A percentile compares a stretch with the other conserved stretches of the same genome.
Conservation (phyloP, 495 filamentous ascomycete genomes). For the Aspergillus avenaceus region DNA sequence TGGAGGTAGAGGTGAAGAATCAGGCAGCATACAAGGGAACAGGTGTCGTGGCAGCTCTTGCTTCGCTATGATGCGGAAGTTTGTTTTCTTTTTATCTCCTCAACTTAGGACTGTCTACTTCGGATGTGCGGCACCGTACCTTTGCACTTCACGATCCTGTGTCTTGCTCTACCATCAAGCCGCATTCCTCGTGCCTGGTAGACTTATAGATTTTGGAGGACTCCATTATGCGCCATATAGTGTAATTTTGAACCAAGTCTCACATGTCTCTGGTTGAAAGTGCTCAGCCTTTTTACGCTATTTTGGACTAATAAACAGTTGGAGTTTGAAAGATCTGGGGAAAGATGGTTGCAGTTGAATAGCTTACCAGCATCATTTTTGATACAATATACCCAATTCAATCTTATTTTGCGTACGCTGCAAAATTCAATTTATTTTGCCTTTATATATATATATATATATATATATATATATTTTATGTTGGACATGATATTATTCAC, state of each 20-base stretch:
- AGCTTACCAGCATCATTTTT: background rate
- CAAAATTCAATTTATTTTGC: no score
- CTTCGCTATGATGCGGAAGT: slow-evolving; percentile 54
- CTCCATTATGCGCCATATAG: no score
- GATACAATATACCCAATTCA: slow-evolving; percentile 15
- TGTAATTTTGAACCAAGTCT: no score
- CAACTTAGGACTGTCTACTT: background rate
- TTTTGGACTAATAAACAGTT: background rate
- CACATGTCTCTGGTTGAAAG: no score
- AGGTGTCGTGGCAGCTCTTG: slow-evolving; percentile 67
- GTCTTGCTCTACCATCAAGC: no score
- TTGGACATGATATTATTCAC: no score
- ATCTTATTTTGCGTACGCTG: no score
- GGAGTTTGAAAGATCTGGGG: background rate
- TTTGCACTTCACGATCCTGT: no score
- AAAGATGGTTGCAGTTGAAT: background rate
- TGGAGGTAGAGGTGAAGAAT: slow-evolving; percentile 57
- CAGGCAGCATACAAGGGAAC: slow-evolving; percentile 57
- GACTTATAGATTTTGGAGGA: no score
- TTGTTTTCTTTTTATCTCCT: no score
- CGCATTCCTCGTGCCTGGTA: no score
- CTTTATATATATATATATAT: background rate
- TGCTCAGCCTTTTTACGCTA: no score
- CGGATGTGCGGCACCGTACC: background rate
- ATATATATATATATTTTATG: background rate